Evolutionary conservation across 345 rosid species (phyloP), one percentile per base, ranked within the genome.

Genomic region (Noccaea caerulescens): DNA sequence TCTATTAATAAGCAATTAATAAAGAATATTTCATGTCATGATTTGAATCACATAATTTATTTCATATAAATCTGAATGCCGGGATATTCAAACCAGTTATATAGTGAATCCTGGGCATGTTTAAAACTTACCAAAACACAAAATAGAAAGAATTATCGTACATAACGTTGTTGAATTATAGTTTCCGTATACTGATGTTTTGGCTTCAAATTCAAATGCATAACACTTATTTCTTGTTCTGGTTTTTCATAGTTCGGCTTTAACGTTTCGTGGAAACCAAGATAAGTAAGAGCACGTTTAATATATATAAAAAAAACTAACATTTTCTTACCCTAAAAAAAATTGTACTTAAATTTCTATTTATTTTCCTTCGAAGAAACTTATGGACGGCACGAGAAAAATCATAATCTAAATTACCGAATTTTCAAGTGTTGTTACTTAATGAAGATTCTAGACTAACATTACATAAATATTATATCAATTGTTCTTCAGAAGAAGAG

Each of bases 361-460:
- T n/a, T 10, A 42, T 37, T 10, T 34, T 23, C n/a, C 49, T 55
- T 23, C 6, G 4, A 41, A 25, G 6, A 44, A 36, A 55, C 7
- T 36, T 25, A 53, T 8, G 6, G 23, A 18, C 16, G n/a, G 45
- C 56, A 38, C 59, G 30, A 41, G 37, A 16, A 51, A 38, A 51
- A 16, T 2, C 11, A 52, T 32, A 41, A 30, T 20, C 23, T 4
- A 34, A 14, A 43, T 33, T 8, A 20, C 43, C n/a, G n/a, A 42
- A 61, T 33, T 20, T 47, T 53, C 56, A 63, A 53, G 41, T 54
- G 20, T n/a, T 20, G 56, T 6, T 53, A 43, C 56, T 34, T 54
- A 72, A 33, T 5, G 10, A 12, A 8, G 58, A 52, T 32, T 10
- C 23, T 50, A 33, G 1, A 43, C 13, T 34, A 54, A 34, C 6